Percentiles rank a stretch among this genome's conserved stretches.
Conservation (phyloP, 306 rosid species). For the Castanospermum australe region DNA sequence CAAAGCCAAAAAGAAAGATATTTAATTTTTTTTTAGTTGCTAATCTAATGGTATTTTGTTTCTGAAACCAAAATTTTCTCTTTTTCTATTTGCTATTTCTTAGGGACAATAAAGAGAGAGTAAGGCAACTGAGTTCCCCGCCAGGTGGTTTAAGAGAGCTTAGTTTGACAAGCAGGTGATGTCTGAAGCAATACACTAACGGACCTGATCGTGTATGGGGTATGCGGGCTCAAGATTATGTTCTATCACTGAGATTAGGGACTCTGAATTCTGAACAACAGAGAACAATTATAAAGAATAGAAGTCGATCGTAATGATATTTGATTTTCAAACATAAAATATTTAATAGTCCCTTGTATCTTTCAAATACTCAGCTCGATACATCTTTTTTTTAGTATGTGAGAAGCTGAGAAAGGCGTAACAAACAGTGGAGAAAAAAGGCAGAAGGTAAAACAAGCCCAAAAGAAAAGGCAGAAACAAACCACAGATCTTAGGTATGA, state of each 20-base stretch:
- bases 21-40: neutral
- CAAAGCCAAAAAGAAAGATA: neutral
- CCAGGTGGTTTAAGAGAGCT: neutral
- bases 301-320: neutral
- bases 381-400: neutral
- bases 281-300: neutral
- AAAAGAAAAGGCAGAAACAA: constrained; percentile 16
- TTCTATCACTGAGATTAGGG: neutral
- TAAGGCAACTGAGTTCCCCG: neutral
- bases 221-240: no score
- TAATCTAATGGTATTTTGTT: neutral
- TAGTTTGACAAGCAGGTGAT: neutral
- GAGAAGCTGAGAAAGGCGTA: neutral
- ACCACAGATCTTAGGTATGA: neutral
- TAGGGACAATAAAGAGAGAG: neutral
- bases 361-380: neutral
- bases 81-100: neutral
- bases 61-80: neutral
- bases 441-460: neutral
- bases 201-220: neutral
- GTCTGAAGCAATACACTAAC: neutral
- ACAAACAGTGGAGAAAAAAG: neutral
- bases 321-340: neutral
- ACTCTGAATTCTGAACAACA: neutral
- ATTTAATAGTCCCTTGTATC: neutral